These are phyloP conservation scores for Davidsoniella eucalypti DNA, from an alignment of 2,329 filamentous ascomycete species.

Conservation along the genomic window DNA sequence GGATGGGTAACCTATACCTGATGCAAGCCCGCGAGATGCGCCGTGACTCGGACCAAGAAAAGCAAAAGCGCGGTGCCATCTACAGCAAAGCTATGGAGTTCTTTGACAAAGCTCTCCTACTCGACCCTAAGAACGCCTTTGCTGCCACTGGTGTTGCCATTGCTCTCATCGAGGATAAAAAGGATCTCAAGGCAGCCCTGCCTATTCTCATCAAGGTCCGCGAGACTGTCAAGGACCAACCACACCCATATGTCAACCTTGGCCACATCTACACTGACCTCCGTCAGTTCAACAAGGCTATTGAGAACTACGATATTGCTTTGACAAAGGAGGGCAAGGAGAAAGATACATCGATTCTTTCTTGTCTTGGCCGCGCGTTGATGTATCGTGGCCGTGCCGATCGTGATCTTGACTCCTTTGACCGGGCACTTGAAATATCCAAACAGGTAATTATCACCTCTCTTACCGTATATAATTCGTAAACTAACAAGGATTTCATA, in stretches of 20 bases:
- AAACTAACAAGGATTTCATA: neutral
- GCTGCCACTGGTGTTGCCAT: conserved; percentile 94
- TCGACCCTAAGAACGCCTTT: conserved; percentile 92
- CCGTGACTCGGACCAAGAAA: conserved; percentile 73
- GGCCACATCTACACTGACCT: conserved; percentile 86
- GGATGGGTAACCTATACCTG: conserved; percentile 90
- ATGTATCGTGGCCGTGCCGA: conserved; percentile 57
- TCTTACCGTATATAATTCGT: neutral
- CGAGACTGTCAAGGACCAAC: conserved; percentile 66
- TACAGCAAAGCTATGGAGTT: conserved; percentile 94
- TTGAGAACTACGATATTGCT: conserved; percentile 86
- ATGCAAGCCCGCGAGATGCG: conserved; percentile 86
- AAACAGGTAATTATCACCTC: conserved; percentile 36
- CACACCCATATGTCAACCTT: conserved; percentile 79
- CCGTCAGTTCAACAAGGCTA: conserved; percentile 76
- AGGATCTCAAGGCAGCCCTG: conserved; percentile 67
- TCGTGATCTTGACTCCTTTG: conserved; percentile 40
- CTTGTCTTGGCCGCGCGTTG: conserved; percentile 79
- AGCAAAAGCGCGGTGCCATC: conserved; percentile 70
- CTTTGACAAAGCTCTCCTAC: conserved; percentile 87
- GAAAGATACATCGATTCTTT: conserved; percentile 62
- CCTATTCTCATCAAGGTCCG: conserved; percentile 80
- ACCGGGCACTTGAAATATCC: conserved; percentile 41
- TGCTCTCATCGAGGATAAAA: conserved; percentile 84
- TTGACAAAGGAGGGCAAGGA: conserved; percentile 58